These are phyloP conservation scores for Saururus chinensis DNA, from an alignment of 164 flowering plant species.

Conservation along the genomic window DNA sequence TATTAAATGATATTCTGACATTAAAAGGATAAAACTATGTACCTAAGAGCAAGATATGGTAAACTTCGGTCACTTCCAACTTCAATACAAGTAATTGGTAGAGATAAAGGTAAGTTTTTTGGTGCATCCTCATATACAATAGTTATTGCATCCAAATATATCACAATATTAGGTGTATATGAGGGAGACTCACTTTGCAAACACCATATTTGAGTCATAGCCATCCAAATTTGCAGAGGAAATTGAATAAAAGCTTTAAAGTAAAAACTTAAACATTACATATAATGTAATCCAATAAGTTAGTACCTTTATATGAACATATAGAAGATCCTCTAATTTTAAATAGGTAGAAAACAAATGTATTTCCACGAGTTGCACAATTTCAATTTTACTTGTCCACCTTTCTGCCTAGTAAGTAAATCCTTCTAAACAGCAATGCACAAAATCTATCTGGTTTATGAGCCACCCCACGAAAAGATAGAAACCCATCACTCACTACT, in stretches of 20 bases:
- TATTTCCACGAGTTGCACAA: slow-evolving; percentile 84
- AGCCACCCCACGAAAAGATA: slow-evolving; percentile 83
- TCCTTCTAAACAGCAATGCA: slow-evolving; percentile 94
- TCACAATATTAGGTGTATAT: slow-evolving; percentile 64
- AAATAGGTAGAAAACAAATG: slow-evolving; percentile 77
- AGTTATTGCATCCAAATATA: slow-evolving; percentile 78
- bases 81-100: slow-evolving; percentile 85
- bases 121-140: slow-evolving; percentile 84
- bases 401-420: slow-evolving; percentile 79
- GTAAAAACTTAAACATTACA: not conserved
- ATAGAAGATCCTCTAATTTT: slow-evolving; percentile 87
- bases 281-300: not conserved
- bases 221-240: not conserved
- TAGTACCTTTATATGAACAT: slow-evolving; percentile 84
- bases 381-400: no score
- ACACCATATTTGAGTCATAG: not conserved
- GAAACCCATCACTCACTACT: slow-evolving; percentile 40
- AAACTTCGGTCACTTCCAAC: slow-evolving; percentile 63
- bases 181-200: slow-evolving; percentile 84
- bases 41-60: no score
- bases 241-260: not conserved
- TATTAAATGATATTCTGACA: no score
- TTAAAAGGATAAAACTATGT: not conserved
- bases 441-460: slow-evolving; percentile 82
- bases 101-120: slow-evolving; percentile 51